Evolutionary conservation across 2,329 filamentous ascomycete species (phyloP).

Genomic region (Apiospora pterosperma): DNA sequence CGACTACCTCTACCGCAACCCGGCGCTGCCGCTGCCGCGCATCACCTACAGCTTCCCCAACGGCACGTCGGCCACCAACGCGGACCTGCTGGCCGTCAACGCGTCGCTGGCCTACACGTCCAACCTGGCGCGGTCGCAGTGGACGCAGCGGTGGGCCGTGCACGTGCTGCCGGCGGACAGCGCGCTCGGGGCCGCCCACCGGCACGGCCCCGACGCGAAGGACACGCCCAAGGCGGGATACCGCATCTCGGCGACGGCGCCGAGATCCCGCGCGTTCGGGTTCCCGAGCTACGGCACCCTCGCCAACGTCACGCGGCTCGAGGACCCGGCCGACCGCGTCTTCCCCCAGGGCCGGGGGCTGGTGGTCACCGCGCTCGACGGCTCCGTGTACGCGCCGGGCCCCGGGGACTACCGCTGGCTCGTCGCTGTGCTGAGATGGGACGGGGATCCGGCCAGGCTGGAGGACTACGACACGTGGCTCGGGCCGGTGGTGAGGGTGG

Average conservation of each 20-base stretch:
- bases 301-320: background rate
- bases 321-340: background rate
- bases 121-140: slow-evolving; percentile 12
- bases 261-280: background rate
- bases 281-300: background rate
- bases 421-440: too few relatives aligned
- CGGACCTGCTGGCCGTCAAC: slow-evolving; percentile 9
- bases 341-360: background rate
- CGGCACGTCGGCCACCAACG: slow-evolving; percentile 6
- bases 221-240: background rate
- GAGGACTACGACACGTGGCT: background rate
- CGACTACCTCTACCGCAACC: slow-evolving; percentile 9
- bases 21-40: slow-evolving; percentile 3
- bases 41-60: slow-evolving; percentile 11
- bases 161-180: slow-evolving; percentile 17
- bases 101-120: slow-evolving; percentile 12
- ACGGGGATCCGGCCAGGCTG: background rate
- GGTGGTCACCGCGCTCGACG: background rate
- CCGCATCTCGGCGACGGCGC: background rate
- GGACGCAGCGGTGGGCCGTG: slow-evolving; percentile 14
- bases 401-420: background rate
- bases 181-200: slow-evolving; percentile 11
- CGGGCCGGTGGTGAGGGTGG: background rate
- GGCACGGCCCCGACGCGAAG: background rate
- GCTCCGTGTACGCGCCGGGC: background rate